These are phyloP conservation scores for Trypanosoma theileri DNA, from an alignment of 208 protist genomes.

Conservation along the genomic window DNA sequence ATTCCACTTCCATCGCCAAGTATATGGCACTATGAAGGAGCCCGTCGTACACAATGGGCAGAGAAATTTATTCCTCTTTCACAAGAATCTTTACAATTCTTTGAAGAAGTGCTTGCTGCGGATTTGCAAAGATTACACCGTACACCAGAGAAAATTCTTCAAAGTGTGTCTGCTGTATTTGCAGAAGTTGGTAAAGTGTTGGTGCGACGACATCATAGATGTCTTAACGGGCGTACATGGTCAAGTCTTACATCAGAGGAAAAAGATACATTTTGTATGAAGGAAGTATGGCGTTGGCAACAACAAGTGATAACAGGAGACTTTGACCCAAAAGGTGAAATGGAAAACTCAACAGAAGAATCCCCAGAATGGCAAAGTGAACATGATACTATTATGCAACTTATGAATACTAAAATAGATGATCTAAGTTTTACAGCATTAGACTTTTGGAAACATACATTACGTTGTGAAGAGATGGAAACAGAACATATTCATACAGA, in stretches of 20 bases:
- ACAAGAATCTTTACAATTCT: conserved; percentile 55
- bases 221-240: conserved; percentile 24
- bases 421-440: conserved; percentile 56
- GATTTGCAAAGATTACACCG: conserved; percentile 35
- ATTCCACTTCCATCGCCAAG: conserved; percentile 74
- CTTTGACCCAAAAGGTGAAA: conserved; percentile 51
- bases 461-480: conserved; percentile 76
- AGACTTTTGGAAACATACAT: conserved; percentile 78
- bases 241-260: conserved; percentile 27
- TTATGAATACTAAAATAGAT: conserved; percentile 39
- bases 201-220: conserved; percentile 39
- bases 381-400: conserved; percentile 45
- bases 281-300: conserved; percentile 53
- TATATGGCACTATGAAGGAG: conserved; percentile 80
- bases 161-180: conserved; percentile 45
- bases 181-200: conserved; percentile 47
- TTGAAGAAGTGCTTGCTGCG: conserved; percentile 47
- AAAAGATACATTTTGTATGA: conserved; percentile 45
- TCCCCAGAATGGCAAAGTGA: conserved; percentile 70
- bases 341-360: conserved; percentile 58
- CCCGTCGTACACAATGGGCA: conserved; percentile 68
- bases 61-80: conserved; percentile 67
- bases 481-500: conserved; percentile 73
- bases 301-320: conserved; percentile 56
- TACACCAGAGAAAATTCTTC: conserved; percentile 40